Percentiles rank a stretch among this genome's conserved stretches.
These are phyloP conservation scores for Heliosperma pusillum DNA, from an alignment of 148 eudicot species.

Conservation along the genomic window DNA sequence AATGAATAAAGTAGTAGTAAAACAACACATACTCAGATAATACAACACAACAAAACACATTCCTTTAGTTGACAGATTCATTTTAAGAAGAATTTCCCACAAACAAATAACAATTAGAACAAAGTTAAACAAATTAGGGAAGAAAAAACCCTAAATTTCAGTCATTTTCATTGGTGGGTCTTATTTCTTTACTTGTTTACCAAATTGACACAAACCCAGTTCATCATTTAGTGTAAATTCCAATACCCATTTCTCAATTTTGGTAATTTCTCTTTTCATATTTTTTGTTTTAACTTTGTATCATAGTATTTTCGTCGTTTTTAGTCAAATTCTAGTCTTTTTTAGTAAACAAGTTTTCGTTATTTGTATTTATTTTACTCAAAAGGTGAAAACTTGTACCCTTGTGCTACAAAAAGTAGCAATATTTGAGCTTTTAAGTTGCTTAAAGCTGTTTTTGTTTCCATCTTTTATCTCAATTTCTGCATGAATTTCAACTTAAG, in stretches of 20 bases:
- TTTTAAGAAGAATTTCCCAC: conserved; percentile 5
- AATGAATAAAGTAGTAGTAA: background rate
- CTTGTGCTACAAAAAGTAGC: conserved; percentile 5
- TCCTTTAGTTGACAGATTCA: conserved; percentile 20
- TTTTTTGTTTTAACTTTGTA: too few relatives aligned
- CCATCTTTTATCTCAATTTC: conserved; percentile 9
- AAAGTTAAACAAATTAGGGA: background rate
- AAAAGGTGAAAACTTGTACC: conserved; percentile 14
- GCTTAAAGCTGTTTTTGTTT: background rate
- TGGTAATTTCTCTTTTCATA: conserved; percentile 12
- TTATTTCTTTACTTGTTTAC: background rate
- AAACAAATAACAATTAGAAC: background rate
- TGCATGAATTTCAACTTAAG: conserved; percentile 14
- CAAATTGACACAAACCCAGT: conserved; percentile 11
- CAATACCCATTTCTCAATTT: conserved; percentile 17
- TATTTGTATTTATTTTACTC: background rate
- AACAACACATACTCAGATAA: conserved; percentile 22
- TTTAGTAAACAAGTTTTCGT: background rate
- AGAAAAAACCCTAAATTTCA: conserved; percentile 19
- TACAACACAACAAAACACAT: background rate
- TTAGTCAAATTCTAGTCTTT: conserved; percentile 27
- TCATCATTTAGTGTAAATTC: conserved; percentile 17
- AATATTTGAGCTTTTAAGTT: conserved; percentile 22
- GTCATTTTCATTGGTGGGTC: conserved; percentile 30
- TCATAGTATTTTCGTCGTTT: conserved; percentile 16